Percentiles rank a stretch among this genome's conserved stretches.
These are phyloP conservation scores for Echites panduratus DNA, from an alignment of 257 asterid genomes.

Conservation along the genomic window DNA sequence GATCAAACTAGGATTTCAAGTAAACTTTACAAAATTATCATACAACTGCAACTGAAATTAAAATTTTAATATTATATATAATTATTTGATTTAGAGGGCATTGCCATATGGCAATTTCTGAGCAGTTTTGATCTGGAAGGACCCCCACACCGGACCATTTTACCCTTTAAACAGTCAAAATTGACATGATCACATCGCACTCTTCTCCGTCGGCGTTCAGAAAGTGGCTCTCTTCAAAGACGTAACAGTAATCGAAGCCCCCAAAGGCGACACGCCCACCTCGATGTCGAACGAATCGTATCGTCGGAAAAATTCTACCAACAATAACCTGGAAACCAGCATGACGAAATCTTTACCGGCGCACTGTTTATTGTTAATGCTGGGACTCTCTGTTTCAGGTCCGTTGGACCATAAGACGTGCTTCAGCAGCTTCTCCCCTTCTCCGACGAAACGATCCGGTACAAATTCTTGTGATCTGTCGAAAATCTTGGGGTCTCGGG, in stretches of 20 bases:
- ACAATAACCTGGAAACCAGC: slow-evolving; percentile 57
- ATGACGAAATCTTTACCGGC: slow-evolving; percentile 93
- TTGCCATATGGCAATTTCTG: background rate
- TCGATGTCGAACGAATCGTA: slow-evolving; percentile 74
- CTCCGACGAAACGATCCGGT: slow-evolving; percentile 60
- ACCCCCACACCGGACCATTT: background rate
- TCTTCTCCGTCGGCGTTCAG: slow-evolving; percentile 19
- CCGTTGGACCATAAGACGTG: slow-evolving; percentile 90
- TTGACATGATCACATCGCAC: no score
- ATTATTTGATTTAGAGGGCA: background rate
- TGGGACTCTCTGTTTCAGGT: slow-evolving; percentile 54
- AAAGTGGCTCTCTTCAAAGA: slow-evolving; percentile 62
- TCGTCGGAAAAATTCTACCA: slow-evolving; percentile 79
- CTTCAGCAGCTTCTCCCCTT: slow-evolving; percentile 55
- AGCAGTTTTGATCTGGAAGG: background rate
- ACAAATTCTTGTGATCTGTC: slow-evolving; percentile 78
- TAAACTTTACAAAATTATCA: no score
- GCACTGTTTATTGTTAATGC: slow-evolving; percentile 60
- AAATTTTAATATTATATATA: no score
- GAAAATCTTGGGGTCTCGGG: slow-evolving; percentile 67
- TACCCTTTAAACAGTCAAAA: background rate
- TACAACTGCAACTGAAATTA: no score
- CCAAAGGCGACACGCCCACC: slow-evolving; percentile 53
- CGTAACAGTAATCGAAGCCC: slow-evolving; percentile 59
- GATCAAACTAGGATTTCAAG: no score